Evolutionary conservation across 371 early-diverging fungal genomes (phyloP).

Genomic region (Quaeritorhiza haematococci): DNA sequence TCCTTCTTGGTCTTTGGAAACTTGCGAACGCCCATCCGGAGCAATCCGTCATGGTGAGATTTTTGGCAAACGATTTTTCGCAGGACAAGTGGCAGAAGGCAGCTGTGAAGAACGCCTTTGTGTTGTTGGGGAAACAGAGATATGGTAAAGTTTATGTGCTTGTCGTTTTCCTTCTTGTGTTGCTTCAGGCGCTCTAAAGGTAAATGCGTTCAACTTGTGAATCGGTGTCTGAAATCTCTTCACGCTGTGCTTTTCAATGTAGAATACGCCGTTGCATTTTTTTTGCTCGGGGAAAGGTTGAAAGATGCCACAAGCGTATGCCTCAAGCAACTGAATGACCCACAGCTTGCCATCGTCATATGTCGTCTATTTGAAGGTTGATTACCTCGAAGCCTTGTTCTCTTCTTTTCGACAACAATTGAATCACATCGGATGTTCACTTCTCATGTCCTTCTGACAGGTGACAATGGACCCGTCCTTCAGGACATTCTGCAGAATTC

Average conservation of each 20-base stretch:
- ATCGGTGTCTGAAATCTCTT: background rate
- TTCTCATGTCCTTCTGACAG: slow-evolving; percentile 15
- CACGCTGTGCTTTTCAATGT: slow-evolving; percentile 3
- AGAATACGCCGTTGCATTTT: slow-evolving; percentile 93
- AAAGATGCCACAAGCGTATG: slow-evolving; percentile 90
- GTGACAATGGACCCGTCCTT: slow-evolving; percentile 60
- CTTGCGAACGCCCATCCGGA: slow-evolving; percentile 78
- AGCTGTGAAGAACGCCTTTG: slow-evolving; percentile 96
- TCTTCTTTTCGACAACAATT: background rate
- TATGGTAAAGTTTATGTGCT: slow-evolving; percentile 59
- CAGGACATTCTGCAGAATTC: slow-evolving; percentile 46
- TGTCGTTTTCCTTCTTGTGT: background rate
- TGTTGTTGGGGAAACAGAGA: slow-evolving; percentile 87
- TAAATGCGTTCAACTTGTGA: background rate
- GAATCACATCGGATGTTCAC: background rate
- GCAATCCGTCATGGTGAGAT: slow-evolving; percentile 77
- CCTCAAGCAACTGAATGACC: slow-evolving; percentile 80
- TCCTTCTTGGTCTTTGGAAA: slow-evolving; percentile 87
- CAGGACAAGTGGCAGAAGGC: slow-evolving; percentile 84
- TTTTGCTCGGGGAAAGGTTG: slow-evolving; percentile 79
- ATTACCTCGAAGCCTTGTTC: background rate
- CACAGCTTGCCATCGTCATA: slow-evolving; percentile 84
- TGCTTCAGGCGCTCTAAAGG: too few relatives aligned
- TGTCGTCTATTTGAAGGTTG: slow-evolving; percentile 82
- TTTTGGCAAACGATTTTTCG: slow-evolving; percentile 85